A percentile compares a stretch with the other conserved stretches of the same genome.
These are phyloP conservation scores for Diplodia seriata DNA, from an alignment of 2,329 filamentous ascomycete species.

Conservation along the genomic window DNA sequence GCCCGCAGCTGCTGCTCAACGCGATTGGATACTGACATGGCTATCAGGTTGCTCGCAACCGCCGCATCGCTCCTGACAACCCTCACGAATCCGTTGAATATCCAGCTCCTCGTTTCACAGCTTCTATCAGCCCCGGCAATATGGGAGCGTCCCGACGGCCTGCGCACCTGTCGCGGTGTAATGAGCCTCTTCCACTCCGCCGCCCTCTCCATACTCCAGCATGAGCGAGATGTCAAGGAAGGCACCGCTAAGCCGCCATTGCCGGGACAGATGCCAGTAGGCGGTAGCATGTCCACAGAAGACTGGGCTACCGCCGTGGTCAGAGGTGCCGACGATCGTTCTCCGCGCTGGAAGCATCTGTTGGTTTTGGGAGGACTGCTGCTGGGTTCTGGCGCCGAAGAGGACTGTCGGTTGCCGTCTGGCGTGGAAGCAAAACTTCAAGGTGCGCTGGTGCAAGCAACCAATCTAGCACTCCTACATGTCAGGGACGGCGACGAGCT, in stretches of 20 bases:
- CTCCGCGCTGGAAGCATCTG: slow-evolving; percentile 79
- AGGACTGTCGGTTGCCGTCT: slow-evolving; percentile 63
- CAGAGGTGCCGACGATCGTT: slow-evolving; percentile 66
- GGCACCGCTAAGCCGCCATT: slow-evolving; percentile 38
- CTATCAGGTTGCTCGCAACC: slow-evolving; percentile 63
- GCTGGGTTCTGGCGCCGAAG: slow-evolving; percentile 70
- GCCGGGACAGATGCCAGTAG: slow-evolving; percentile 42
- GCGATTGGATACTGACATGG: background rate
- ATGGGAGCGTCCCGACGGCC: slow-evolving; percentile 68
- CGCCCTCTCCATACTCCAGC: slow-evolving; percentile 61
- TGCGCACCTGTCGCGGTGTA: slow-evolving; percentile 69
- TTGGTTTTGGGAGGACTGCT: slow-evolving; percentile 81
- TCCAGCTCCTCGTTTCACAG: slow-evolving; percentile 74
- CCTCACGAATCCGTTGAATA: slow-evolving; percentile 76
- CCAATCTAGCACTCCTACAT: slow-evolving; percentile 74
- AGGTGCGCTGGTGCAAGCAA: slow-evolving; percentile 73
- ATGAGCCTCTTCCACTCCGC: slow-evolving; percentile 77
- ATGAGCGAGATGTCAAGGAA: slow-evolving; percentile 49
- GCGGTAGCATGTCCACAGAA: slow-evolving; percentile 59
- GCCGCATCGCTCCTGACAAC: slow-evolving; percentile 71
- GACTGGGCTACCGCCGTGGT: slow-evolving; percentile 67
- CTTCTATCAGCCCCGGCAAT: slow-evolving; percentile 74
- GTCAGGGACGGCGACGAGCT: slow-evolving; percentile 60
- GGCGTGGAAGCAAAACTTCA: slow-evolving; percentile 72
- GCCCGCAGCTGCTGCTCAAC: background rate